Evolutionary conservation across 495 filamentous ascomycete genomes (phyloP).

Genomic region (Aspergillus avenaceus): DNA sequence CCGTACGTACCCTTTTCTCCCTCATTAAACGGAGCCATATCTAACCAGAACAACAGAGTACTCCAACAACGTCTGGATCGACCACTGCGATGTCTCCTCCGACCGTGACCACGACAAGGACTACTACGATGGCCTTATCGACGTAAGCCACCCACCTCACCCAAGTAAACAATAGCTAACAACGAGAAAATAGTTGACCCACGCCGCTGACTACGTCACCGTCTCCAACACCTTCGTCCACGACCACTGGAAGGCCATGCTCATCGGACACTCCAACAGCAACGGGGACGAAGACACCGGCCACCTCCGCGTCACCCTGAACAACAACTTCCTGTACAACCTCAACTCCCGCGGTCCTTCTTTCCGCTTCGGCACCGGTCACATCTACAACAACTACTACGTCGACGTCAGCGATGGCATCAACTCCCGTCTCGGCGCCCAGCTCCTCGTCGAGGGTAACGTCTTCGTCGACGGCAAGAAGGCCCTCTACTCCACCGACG

Average conservation of each 20-base stretch:
- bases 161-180: neutral
- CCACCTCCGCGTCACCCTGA: slow-evolving; percentile 55
- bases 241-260: slow-evolving; percentile 64
- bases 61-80: slow-evolving; percentile 62
- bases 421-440: slow-evolving; percentile 63
- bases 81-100: slow-evolving; percentile 63
- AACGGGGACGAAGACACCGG: slow-evolving; percentile 45
- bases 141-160: slow-evolving; percentile 34
- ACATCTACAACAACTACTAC: slow-evolving; percentile 49
- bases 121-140: slow-evolving; percentile 65
- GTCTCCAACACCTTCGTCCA: slow-evolving; percentile 48
- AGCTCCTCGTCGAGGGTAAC: slow-evolving; percentile 60
- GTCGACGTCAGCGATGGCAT: slow-evolving; percentile 51
- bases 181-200: slow-evolving; percentile 26
- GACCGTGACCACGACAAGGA: slow-evolving; percentile 55
- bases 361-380: slow-evolving; percentile 60
- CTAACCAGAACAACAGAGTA: slow-evolving; percentile 26
- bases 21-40: neutral
- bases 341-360: slow-evolving; percentile 57
- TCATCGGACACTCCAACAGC: slow-evolving; percentile 55
- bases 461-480: slow-evolving; percentile 46
- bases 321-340: slow-evolving; percentile 61
- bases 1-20: slow-evolving; percentile 22
- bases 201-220: slow-evolving; percentile 48
- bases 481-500: slow-evolving; percentile 53